Conservation (phyloP, 2,329 filamentous ascomycete genomes). For the Ceratocystis variospora region DNA sequence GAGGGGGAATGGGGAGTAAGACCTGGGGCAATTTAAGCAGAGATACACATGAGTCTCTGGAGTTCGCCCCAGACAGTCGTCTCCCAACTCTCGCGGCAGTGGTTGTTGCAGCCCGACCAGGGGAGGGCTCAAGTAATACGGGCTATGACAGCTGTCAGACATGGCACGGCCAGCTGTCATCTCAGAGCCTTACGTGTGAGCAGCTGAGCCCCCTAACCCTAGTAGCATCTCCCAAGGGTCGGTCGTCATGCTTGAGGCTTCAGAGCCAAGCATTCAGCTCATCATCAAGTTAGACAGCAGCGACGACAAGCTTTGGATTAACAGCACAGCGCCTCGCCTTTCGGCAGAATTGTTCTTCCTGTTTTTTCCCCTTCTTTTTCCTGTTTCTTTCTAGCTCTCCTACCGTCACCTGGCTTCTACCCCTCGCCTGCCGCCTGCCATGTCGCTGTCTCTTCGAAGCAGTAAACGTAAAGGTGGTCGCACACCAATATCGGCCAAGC, state of each 20-base stretch:
- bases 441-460: conserved; percentile 52
- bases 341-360: too few species aligned
- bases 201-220: background rate
- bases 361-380: too few species aligned
- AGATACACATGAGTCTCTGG: background rate
- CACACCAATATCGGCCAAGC: conserved; percentile 47
- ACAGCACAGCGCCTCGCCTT: background rate
- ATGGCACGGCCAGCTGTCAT: too few species aligned
- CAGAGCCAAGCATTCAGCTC: background rate
- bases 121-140: background rate
- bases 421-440: conserved; percentile 25
- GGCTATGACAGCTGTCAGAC: too few species aligned
- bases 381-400: background rate
- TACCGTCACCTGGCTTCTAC: background rate
- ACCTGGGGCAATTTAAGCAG: background rate
- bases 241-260: conserved; percentile 1
- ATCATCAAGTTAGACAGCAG: background rate
- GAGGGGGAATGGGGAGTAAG: background rate
- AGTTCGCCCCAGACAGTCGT: background rate
- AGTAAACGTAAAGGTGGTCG: conserved; percentile 46
- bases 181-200: background rate
- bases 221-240: background rate
- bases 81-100: background rate
- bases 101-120: background rate
- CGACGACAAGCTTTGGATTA: background rate